Conservation (phyloP, 2,329 filamentous ascomycete species). For the Rhynchosporium agropyri region DNA sequence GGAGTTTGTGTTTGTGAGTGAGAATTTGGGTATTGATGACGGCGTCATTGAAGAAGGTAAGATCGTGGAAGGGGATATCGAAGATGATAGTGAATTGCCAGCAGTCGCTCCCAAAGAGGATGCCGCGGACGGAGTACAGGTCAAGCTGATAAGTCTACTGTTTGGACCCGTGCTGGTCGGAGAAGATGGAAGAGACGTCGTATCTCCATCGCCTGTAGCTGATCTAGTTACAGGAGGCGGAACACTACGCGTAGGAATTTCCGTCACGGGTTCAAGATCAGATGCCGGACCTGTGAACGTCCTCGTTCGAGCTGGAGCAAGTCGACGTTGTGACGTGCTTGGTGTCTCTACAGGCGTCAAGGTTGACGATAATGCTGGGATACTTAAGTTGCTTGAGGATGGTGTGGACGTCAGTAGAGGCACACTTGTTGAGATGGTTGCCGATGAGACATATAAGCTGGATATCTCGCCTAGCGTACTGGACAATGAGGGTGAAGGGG, state of each 20-base stretch:
- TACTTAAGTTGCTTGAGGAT: not conserved
- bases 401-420: not conserved
- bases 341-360: not conserved
- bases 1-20: slow-evolving; percentile 34
- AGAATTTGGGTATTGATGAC: slow-evolving; percentile 29
- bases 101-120: slow-evolving; percentile 1
- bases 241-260: slow-evolving; percentile 2
- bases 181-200: not conserved
- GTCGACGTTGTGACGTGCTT: not conserved
- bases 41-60: not conserved
- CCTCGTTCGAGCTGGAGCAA: not conserved
- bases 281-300: slow-evolving; percentile 7
- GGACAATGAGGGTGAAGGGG: not conserved
- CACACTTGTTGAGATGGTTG: not conserved
- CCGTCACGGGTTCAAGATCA: slow-evolving; percentile 13
- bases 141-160: not conserved
- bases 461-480: no score
- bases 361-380: not conserved
- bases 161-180: not conserved
- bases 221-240: not conserved
- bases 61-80: slow-evolving; percentile 13
- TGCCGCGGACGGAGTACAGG: not conserved
- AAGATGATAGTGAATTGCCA: not conserved
- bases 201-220: not conserved
- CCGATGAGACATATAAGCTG: not conserved